A percentile compares a stretch with the other conserved stretches of the same genome.
Evolutionary conservation across 805 yeast genomes (phyloP).

Genomic region (Wickerhamomyces pijperi): DNA sequence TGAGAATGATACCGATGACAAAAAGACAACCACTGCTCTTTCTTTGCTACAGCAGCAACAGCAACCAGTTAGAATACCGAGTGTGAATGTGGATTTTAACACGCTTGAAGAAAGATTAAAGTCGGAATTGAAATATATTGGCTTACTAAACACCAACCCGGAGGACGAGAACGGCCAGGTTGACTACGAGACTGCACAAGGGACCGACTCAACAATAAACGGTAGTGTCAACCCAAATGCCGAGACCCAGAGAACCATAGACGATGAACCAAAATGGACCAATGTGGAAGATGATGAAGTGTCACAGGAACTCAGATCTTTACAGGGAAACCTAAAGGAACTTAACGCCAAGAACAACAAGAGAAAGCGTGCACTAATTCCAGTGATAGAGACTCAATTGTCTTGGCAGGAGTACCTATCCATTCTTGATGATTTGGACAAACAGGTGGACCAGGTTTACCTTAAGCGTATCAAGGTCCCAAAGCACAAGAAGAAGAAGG

Average conservation of each 20-base stretch:
- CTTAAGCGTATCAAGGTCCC: constrained; percentile 70
- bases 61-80: constrained; percentile 37
- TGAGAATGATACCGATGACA: constrained; percentile 17
- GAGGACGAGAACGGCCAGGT: constrained; percentile 6
- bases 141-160: constrained; percentile 51
- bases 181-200: constrained; percentile 8
- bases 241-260: constrained; percentile 11
- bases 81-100: constrained; percentile 50
- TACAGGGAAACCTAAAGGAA: constrained; percentile 58
- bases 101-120: constrained; percentile 81
- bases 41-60: constrained; percentile 24
- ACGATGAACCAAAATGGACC: constrained; percentile 47
- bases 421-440: constrained; percentile 86
- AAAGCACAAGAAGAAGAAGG: constrained; percentile 31
- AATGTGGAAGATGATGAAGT: constrained; percentile 89
- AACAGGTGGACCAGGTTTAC: constrained; percentile 93
- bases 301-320: constrained; percentile 64
- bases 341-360: constrained; percentile 54
- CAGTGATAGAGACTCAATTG: constrained; percentile 73
- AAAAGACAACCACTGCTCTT: constrained; percentile 13
- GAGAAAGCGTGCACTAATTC: constrained; percentile 54
- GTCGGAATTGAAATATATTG: constrained; percentile 81
- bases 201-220: constrained; percentile 6
- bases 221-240: constrained; percentile 6
- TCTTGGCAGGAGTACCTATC: constrained; percentile 93